Evolutionary conservation across 805 yeast genomes (phyloP).

Genomic region (Spathaspora boniae): DNA sequence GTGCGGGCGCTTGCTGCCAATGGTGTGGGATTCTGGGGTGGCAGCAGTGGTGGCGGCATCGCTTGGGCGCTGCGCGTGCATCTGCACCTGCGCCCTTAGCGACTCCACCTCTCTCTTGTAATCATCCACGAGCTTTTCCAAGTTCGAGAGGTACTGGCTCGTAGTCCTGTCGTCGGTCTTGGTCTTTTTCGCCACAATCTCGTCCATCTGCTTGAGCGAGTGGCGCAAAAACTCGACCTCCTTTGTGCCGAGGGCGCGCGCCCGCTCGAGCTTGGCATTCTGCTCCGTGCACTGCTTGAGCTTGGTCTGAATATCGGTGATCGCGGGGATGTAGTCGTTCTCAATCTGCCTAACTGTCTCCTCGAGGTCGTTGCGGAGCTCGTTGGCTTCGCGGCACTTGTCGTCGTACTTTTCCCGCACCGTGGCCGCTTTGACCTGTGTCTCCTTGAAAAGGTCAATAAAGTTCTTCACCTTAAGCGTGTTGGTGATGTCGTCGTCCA

Average conservation of each 20-base stretch:
- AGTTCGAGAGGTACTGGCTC: conserved; percentile 34
- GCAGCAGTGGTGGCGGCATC: no score
- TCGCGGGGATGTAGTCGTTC: conserved; percentile 10
- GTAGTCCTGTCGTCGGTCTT: conserved; percentile 24
- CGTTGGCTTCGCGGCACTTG: conserved; percentile 17
- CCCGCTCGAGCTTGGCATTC: conserved; percentile 37
- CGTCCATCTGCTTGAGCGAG: conserved; percentile 51
- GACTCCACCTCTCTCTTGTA: conserved; percentile 51
- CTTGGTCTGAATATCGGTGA: conserved; percentile 11
- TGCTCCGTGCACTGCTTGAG: conserved; percentile 6
- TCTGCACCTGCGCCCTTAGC: conserved; percentile 37
- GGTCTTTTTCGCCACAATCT: conserved; percentile 17
- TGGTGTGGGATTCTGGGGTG: conserved; percentile 4
- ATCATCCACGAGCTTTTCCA: conserved; percentile 50
- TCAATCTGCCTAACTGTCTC: conserved; percentile 11
- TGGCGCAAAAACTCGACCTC: conserved; percentile 58
- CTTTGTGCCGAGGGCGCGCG: conserved; percentile 48
- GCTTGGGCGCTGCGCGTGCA: conserved; percentile 14
- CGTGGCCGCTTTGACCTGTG: conserved; percentile 27
- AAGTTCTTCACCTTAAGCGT: conserved; percentile 28
- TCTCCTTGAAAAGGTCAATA: conserved; percentile 34
- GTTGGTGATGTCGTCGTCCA: conserved; percentile 12
- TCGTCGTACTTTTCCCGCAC: conserved; percentile 36
- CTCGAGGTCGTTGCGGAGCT: conserved; percentile 14
- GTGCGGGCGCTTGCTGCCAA: conserved; percentile 9